Evolutionary conservation across 208 protist genomes (phyloP).

Genomic region (Naegleria lovaniensis): DNA sequence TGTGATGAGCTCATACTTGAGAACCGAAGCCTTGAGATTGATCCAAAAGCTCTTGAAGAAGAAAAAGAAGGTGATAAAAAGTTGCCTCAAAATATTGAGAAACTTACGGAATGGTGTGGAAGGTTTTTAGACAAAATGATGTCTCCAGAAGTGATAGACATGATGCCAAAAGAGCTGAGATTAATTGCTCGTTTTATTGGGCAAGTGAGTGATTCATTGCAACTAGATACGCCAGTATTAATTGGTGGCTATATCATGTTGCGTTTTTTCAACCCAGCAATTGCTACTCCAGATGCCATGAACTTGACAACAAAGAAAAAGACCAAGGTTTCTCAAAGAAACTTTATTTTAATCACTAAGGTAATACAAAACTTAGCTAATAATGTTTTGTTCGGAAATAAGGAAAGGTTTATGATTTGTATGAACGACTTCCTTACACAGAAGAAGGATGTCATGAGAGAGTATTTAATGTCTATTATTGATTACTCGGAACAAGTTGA

Average conservation of each 20-base stretch:
- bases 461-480: conserved; percentile 1
- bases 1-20: neutral
- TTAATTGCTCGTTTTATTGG: conserved; percentile 5
- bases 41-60: neutral
- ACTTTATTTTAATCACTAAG: conserved; percentile 21
- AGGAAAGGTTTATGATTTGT: conserved; percentile 12
- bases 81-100: neutral
- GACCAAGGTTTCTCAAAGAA: neutral
- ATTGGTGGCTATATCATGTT: conserved; percentile 23
- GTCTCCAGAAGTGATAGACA: neutral
- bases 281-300: conserved; percentile 15
- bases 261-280: conserved; percentile 25
- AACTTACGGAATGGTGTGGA: neutral
- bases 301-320: neutral
- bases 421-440: conserved; percentile 4
- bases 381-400: conserved; percentile 14
- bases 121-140: neutral
- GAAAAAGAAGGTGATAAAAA: neutral
- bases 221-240: conserved; percentile 8
- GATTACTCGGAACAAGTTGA: neutral
- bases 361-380: conserved; percentile 24
- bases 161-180: conserved; percentile 4
- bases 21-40: conserved; percentile 5
- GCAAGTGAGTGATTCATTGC: neutral
- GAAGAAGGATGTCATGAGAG: neutral